Evolutionary conservation across 441 rosid genomes (phyloP).

Genomic region (Macaranga tanarius): DNA sequence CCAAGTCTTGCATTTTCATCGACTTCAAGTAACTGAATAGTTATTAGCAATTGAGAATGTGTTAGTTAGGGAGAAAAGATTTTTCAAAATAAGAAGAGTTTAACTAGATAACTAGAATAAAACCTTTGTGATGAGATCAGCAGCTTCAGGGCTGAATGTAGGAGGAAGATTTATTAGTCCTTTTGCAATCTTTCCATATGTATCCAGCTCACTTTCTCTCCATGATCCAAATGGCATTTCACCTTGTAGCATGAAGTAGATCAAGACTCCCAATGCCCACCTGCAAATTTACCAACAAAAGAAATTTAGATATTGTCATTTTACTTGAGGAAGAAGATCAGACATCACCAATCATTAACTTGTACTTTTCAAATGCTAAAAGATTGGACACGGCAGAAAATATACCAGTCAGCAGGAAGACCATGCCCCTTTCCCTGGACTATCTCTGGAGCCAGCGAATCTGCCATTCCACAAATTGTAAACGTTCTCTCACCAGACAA

Average conservation of each 20-base stretch:
- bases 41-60: slow-evolving; percentile 7
- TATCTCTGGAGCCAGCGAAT: slow-evolving; percentile 88
- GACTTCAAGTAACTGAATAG: slow-evolving; percentile 70
- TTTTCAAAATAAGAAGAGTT: not conserved
- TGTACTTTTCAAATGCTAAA: not conserved
- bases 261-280: slow-evolving; percentile 94
- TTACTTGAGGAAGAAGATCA: not conserved
- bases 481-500: slow-evolving; percentile 68
- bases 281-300: slow-evolving; percentile 25
- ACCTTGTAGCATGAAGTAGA: slow-evolving; percentile 73
- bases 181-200: slow-evolving; percentile 72
- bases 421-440: slow-evolving; percentile 93
- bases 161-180: slow-evolving; percentile 63
- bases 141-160: slow-evolving; percentile 60
- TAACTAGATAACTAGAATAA: slow-evolving; percentile 11
- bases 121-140: slow-evolving; percentile 82
- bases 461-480: slow-evolving; percentile 88
- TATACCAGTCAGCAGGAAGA: slow-evolving; percentile 82
- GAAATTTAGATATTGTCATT: not conserved
- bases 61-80: not conserved
- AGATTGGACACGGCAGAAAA: slow-evolving; percentile 12
- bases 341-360: slow-evolving; percentile 1
- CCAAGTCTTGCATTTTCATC: slow-evolving; percentile 73
- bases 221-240: slow-evolving; percentile 94
- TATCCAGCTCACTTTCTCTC: slow-evolving; percentile 83